Evolutionary conservation across 306 rosid species (phyloP), one percentile per base, ranked within the genome.

Genomic region (Cucumis hystrix): DNA sequence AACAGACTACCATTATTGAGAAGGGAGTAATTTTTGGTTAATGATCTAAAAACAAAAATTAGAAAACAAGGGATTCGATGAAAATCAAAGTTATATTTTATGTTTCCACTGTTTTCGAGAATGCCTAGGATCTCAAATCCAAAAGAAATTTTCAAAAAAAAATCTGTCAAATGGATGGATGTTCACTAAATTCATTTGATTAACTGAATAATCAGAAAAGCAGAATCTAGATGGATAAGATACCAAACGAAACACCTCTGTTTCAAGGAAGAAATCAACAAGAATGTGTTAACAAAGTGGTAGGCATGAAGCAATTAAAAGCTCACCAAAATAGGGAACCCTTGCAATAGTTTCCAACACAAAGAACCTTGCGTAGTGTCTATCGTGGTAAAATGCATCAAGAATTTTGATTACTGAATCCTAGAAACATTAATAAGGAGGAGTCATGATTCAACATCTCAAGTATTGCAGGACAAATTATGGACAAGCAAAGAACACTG

Each of bases 291-390:
- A 15, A 30, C 40, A 51, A 51, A 17, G 61, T 5, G 21, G 15
- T 15, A 54, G 47, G 30, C 23, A 0, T 30, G 43, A 17, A 51
- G 62, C 10, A 74, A 73, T 47, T 21, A 23, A 49, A 70, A 52
- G 85, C 88, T 84, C 77, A 92, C 99, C 99, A 80, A 95, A 95
- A 82, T 95, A 95, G 76, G 98, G 98, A 78, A 95, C 97, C 85
- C 98, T 90, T 6, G 98, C 98, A 78, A 95, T 95, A 76, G 98
- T 95, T 84, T 95, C 97, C 80, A 95, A 88, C 62, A 95, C 99
- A 75, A 79, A 95, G 88, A 95, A 95, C 86, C 99, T 89, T 18
- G 99, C 93, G 81, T 91, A 95, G 80, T 90, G 8, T 77, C 99
- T 88, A 80, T 95, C 93, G 60, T 15, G 84, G 78, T 95, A 95